phyloP scores from a whole-genome alignment of 345 rosid species.

The Syzygium jambos region DNA sequence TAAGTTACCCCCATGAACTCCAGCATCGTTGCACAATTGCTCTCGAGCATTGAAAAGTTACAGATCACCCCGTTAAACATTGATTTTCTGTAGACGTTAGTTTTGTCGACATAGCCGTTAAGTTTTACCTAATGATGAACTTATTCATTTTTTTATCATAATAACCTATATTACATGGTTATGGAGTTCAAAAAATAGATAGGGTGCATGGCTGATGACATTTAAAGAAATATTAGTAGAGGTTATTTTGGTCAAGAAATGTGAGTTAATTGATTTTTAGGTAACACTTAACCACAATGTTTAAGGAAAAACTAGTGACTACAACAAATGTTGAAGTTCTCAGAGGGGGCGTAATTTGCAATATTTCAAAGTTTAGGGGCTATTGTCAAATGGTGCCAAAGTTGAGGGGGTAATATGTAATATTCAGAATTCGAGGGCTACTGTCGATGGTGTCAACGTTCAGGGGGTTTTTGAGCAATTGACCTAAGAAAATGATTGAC shows the following conservation, averaged over 20 bases:
- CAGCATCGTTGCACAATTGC: background rate
- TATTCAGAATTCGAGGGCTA: background rate
- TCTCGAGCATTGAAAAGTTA: background rate
- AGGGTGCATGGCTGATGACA: too few relatives aligned
- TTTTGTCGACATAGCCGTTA: background rate
- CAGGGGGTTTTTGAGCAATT: background rate
- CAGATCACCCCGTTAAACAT: background rate
- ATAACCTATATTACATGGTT: too few relatives aligned
- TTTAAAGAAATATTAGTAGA: background rate
- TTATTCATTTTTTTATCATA: background rate
- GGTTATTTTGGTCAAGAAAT: background rate
- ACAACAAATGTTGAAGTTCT: background rate
- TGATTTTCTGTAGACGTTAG: background rate
- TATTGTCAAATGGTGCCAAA: background rate
- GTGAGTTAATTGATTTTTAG: background rate
- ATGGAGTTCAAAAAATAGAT: too few relatives aligned
- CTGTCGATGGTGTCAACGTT: background rate
- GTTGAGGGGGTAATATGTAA: background rate
- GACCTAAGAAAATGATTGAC: background rate
- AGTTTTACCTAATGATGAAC: rapidly evolving
- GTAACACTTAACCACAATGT: background rate
- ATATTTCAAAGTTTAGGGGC: background rate
- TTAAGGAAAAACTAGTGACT: background rate
- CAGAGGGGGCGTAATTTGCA: background rate
- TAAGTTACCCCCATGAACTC: too few relatives aligned